Conservation (phyloP, 306 rosid species). For the Ormosia semicastrata region DNA sequence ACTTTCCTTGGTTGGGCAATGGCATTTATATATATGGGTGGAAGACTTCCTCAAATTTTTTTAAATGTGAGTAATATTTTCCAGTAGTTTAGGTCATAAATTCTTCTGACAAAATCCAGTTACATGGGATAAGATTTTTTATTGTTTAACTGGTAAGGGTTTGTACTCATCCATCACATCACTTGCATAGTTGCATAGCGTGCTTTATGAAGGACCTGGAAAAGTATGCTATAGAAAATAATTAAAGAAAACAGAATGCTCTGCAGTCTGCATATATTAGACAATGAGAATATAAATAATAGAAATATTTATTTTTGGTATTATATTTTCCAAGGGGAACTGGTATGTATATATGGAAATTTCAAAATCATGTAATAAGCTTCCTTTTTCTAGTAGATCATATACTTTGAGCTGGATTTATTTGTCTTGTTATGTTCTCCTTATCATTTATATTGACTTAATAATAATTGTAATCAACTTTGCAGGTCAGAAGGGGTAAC, state of each 20-base stretch:
- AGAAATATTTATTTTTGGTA: not conserved
- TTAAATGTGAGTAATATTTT: constrained; percentile 60
- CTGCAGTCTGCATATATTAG: not conserved
- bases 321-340: not conserved
- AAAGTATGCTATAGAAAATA: not conserved
- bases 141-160: not conserved
- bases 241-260: not conserved
- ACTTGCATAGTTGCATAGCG: not conserved
- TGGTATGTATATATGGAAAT: not conserved
- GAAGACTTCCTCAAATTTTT: constrained; percentile 80
- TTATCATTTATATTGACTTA: constrained; percentile 23
- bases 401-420: not conserved
- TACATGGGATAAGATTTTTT: not conserved
- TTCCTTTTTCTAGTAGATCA: not conserved
- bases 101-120: not conserved
- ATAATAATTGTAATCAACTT: constrained; percentile 32
- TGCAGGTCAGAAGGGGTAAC: constrained; percentile 69
- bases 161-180: not conserved
- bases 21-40: constrained; percentile 78
- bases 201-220: not conserved
- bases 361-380: not conserved
- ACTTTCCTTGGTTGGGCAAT: constrained; percentile 79
- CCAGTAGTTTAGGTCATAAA: not conserved
- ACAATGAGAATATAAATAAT: not conserved
- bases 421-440: not conserved